Evolutionary conservation across 2,329 filamentous ascomycete species (phyloP).

Genomic region (Coleophoma eucalyptorum): DNA sequence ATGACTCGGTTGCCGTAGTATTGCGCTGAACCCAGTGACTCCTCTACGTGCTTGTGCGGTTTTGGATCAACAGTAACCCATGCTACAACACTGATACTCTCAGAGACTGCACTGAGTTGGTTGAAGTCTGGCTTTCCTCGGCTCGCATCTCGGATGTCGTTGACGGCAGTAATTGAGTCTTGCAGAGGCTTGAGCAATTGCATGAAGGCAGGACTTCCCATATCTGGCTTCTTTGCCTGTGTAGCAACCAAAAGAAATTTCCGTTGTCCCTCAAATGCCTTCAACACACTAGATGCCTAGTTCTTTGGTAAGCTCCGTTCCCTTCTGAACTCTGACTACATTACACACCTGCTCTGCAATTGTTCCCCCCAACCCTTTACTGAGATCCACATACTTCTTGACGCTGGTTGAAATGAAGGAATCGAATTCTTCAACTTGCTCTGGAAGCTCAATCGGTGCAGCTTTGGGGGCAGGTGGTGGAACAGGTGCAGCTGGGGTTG

Average conservation of each 20-base stretch:
- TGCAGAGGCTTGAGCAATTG: slow-evolving; percentile 85
- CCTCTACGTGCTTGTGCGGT: slow-evolving; percentile 81
- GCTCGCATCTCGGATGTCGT: slow-evolving; percentile 78
- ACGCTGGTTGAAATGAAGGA: slow-evolving; percentile 70
- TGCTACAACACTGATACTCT: slow-evolving; percentile 83
- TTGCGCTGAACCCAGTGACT: slow-evolving; percentile 78
- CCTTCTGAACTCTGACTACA: slow-evolving; percentile 3
- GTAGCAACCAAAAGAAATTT: slow-evolving; percentile 84
- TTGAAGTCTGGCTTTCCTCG: slow-evolving; percentile 71
- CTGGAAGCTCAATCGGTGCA: slow-evolving; percentile 49
- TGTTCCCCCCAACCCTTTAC: slow-evolving; percentile 71
- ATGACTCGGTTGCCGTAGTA: slow-evolving; percentile 94
- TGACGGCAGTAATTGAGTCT: slow-evolving; percentile 73
- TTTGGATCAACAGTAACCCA: slow-evolving; percentile 86
- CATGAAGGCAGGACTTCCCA: slow-evolving; percentile 58
- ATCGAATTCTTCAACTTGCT: slow-evolving; percentile 86
- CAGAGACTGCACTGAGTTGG: slow-evolving; percentile 81
- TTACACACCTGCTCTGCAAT: slow-evolving; percentile 72
- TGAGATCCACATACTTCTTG: slow-evolving; percentile 72
- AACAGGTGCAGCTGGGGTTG: slow-evolving; percentile 40
- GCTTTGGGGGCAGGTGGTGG: slow-evolving; percentile 42
- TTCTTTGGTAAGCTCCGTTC: slow-evolving; percentile 7
- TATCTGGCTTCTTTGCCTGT: slow-evolving; percentile 87
- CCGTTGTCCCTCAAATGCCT: slow-evolving; percentile 79
- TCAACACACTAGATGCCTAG: slow-evolving; percentile 48